Percentiles rank a stretch among this genome's conserved stretches.
Conservation (phyloP, 192 early-diverging fungal genomes). For the Coemansia sp. region DNA sequence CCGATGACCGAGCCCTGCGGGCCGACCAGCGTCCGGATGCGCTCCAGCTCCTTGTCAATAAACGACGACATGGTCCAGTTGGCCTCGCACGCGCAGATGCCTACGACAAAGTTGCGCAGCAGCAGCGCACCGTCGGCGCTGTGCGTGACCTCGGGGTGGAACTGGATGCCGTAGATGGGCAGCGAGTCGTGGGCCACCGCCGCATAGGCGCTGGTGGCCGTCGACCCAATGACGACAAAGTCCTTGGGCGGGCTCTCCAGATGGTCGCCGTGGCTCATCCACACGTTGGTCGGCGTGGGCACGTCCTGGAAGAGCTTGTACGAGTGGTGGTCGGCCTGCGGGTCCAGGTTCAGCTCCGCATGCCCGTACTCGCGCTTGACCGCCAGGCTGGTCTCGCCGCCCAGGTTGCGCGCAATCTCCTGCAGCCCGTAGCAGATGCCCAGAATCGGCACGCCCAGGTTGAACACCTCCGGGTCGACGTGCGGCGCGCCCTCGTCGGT, state of each 20-base stretch:
- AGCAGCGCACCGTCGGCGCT: conserved; percentile 77
- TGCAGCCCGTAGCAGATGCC: conserved; percentile 99
- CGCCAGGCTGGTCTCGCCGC: conserved; percentile 65
- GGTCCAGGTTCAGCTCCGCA: conserved; percentile 67
- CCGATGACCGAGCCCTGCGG: conserved; percentile 90
- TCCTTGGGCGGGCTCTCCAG: conserved; percentile 71
- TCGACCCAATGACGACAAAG: conserved; percentile 83
- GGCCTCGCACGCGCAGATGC: conserved; percentile 76
- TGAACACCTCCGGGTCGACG: conserved; percentile 87
- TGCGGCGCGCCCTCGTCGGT: conserved; percentile 92
- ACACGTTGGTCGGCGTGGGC: conserved; percentile 62
- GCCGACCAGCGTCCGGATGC: conserved; percentile 88
- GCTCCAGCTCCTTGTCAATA: conserved; percentile 95
- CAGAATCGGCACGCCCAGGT: conserved; percentile 83
- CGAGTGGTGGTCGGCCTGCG: conserved; percentile 60
- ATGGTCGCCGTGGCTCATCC: conserved; percentile 99
- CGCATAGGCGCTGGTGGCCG: conserved; percentile 82
- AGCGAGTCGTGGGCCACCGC: conserved; percentile 79
- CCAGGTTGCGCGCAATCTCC: conserved; percentile 86
- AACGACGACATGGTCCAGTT: conserved; percentile 98
- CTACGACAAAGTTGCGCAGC: conserved; percentile 90
- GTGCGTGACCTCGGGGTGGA: conserved; percentile 99
- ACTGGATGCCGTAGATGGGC: conserved; percentile 93
- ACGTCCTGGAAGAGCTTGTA: conserved; percentile 69
- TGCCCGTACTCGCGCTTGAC: conserved; percentile 97